Evolutionary conservation across 495 filamentous ascomycete genomes (phyloP).

Genomic region (Oidiodendron maius): DNA sequence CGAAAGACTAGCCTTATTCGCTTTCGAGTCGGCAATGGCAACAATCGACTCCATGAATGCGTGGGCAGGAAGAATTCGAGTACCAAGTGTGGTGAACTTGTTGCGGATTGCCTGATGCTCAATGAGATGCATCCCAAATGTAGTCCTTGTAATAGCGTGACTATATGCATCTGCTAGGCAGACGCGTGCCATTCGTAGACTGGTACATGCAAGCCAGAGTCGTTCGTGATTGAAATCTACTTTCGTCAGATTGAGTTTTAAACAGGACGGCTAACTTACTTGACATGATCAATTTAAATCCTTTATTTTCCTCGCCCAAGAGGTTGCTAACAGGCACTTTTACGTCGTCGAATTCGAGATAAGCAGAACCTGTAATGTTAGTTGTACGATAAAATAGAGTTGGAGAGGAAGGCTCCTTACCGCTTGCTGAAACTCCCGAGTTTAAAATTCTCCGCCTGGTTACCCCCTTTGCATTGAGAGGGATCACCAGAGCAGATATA

Average conservation of each 20-base stretch:
- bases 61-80: slow-evolving; percentile 38
- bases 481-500: slow-evolving; percentile 47
- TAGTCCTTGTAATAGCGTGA: slow-evolving; percentile 39
- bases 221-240: slow-evolving; percentile 44
- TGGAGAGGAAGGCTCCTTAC: slow-evolving; percentile 14
- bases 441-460: slow-evolving; percentile 21
- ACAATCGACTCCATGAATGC: slow-evolving; percentile 21
- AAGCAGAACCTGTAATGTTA: slow-evolving; percentile 27
- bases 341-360: slow-evolving; percentile 66
- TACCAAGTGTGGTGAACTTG: slow-evolving; percentile 39
- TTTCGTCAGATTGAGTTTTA: too few species aligned
- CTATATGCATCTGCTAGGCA: slow-evolving; percentile 41
- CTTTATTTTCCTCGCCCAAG: slow-evolving; percentile 67
- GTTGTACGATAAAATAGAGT: neutral
- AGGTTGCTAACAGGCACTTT: slow-evolving; percentile 65
- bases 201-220: slow-evolving; percentile 35
- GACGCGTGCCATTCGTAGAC: slow-evolving; percentile 38
- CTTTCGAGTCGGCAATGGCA: neutral
- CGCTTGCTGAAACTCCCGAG: slow-evolving; percentile 23
- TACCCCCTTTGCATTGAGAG: slow-evolving; percentile 39
- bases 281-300: slow-evolving; percentile 71
- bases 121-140: slow-evolving; percentile 40
- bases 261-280: slow-evolving; percentile 30
- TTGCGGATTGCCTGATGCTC: slow-evolving; percentile 38
- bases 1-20: neutral